phyloP scores from a whole-genome alignment of 495 filamentous ascomycete species.

The Daldinia decipiens region DNA sequence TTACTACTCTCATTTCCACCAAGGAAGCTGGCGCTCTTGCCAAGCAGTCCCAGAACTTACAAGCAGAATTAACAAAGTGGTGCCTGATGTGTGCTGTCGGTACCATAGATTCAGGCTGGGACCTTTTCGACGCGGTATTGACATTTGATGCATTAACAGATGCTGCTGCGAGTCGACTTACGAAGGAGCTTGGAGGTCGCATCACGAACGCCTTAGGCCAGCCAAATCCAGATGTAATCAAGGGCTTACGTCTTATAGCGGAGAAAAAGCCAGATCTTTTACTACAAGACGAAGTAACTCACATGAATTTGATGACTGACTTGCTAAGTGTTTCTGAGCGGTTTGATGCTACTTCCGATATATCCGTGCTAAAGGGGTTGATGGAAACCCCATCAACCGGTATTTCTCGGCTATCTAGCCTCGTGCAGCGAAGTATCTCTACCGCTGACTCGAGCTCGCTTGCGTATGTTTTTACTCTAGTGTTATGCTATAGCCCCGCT shows the following conservation, averaged over 20 bases:
- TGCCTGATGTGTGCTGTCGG: constrained; percentile 49
- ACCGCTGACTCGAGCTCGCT: constrained; percentile 53
- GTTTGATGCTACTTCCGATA: constrained; percentile 48
- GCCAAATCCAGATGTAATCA: constrained; percentile 45
- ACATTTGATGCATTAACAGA: constrained; percentile 48
- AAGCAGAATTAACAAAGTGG: constrained; percentile 52
- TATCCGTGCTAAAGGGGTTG: constrained; percentile 45
- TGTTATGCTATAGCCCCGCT: constrained; percentile 4
- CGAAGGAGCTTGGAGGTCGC: constrained; percentile 40
- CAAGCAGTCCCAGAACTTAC: constrained; percentile 47
- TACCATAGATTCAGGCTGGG: constrained; percentile 40
- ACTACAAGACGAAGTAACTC: constrained; percentile 45
- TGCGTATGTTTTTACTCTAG: constrained; percentile 45
- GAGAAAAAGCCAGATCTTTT: constrained; percentile 51
- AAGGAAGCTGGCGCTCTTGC: constrained; percentile 44
- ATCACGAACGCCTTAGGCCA: constrained; percentile 36
- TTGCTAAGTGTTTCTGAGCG: constrained; percentile 59
- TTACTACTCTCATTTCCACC: constrained; percentile 54
- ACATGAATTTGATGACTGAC: constrained; percentile 55
- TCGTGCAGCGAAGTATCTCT: constrained; percentile 57
- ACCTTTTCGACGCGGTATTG: constrained; percentile 55
- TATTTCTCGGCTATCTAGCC: constrained; percentile 47
- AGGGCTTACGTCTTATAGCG: constrained; percentile 54
- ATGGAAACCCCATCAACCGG: constrained; percentile 49
- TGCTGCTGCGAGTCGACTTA: constrained; percentile 41